Evolutionary conservation across 2,329 filamentous ascomycete species (phyloP), one percentile per base, ranked within the genome.

Genomic region (Exophiala xenobiotica): DNA sequence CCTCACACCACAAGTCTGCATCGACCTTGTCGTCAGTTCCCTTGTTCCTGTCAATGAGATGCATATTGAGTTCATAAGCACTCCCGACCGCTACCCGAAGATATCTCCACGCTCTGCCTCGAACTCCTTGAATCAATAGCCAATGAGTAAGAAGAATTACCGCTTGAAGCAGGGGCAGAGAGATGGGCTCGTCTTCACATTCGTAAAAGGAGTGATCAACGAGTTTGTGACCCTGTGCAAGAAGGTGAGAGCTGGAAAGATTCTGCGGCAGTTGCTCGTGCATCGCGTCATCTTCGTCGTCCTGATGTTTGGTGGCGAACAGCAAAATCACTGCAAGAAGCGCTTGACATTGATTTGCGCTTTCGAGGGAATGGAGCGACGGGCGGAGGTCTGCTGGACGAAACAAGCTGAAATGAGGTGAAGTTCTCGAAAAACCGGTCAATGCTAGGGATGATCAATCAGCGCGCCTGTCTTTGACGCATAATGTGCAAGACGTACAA

Each of bases 81-180:
- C 65, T 38, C 8, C 66, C 48, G n/a, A 67, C 58, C 46, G 61
- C 64, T 3, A 46, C 56, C 11, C 65, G 63, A 1, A 65, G 59
- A 6, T 61, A 63, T 47, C 68, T 59, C 70, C 70, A 73, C 5
- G 70, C 65, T 23, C 59, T 63, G 2, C 67, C 69, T 8, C 62
- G 64, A 2, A 72, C 70, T 18, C 68, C 66, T 16, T 63, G 60
- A 1, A 63, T 67, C 7, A 72, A 63, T 29, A 68, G 65, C 45
- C 65, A 68, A 53, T 66, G 66, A 1, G 68, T 66, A 6, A 61
- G 60, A 2, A 72, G 45, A 26, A 70, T 65, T 27, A 65, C 42
- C 1, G 70, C 65, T 51, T 73, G 70, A 6, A 73, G 53, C 12
- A 72, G 47, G 48, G 63, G 67, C 16, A 72, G 56, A 1, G 67